Evolutionary conservation across 2,329 filamentous ascomycete species (phyloP), one percentile per base, ranked within the genome.

Genomic region (Alternaria consortialis): DNA sequence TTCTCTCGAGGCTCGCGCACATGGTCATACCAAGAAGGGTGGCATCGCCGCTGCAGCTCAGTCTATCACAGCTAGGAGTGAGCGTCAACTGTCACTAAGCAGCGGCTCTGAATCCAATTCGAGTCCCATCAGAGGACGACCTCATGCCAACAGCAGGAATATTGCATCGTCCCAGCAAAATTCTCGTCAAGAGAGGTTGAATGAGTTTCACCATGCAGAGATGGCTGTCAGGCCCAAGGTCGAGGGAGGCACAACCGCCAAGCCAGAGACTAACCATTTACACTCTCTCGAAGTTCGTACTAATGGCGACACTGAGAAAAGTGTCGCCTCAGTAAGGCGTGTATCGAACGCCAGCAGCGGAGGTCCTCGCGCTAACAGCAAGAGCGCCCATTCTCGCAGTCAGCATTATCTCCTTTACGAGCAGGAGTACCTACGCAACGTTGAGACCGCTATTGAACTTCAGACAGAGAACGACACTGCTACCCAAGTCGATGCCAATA

Each of bases 1-100:
- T 58, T 80, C 78, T 29, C 78, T 80, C 47, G 80, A 82, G 63
- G 75, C 77, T 55, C 77, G 79, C 34, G 76, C 71, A 44, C 68
- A 76, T 40, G 74, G 73, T 5, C 70, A 75, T 44, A 75, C 74
- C 4, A 73, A 77, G 63, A 76, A 74, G 50, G 75, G 74, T 2
- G 72, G 79, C 25, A 65, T 81, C 42, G 74, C 76, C 23, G 75
- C 80, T 23, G 68, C 74, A 15, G 80, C 80, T 12, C 77, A 81
- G 70, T 76, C 76, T n/a, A 70, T 81, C 8, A 78, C 71, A 25
- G 71, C 79, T 11, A 77, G 67, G 50, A 64, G 69, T 58, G 70
- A 72, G 51, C 63, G 67, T 17, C 52, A 65, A 53, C 37, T 61
- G 11, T 72, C 68, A 17, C 42, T 68, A n/a, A 70, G 63, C 43